Conservation (phyloP, 768 basidiomycete genomes). For the Ramaria rubella region DNA sequence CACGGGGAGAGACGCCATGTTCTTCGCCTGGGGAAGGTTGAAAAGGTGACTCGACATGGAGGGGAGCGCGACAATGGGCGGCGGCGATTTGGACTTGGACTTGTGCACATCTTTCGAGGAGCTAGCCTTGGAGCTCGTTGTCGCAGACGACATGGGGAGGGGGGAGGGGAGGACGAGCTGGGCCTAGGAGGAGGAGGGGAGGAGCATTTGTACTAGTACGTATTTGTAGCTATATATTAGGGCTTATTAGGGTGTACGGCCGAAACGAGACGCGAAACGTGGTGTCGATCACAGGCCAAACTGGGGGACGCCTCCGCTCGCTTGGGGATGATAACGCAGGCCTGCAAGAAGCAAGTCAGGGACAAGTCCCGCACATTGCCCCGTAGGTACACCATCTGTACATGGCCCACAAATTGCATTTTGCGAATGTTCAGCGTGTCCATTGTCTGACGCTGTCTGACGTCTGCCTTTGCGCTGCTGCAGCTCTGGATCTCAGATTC, state of each 20-base stretch:
- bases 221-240: no score
- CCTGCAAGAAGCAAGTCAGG: neutral
- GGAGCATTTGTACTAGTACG: no score
- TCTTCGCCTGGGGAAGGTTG: slow-evolving; percentile 5
- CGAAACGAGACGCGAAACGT: neutral
- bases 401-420: neutral
- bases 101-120: neutral
- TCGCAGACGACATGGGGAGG: neutral
- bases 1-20: slow-evolving; percentile 7
- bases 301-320: neutral
- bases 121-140: neutral
- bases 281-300: neutral
- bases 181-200: neutral
- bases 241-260: no score
- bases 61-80: slow-evolving; percentile 11
- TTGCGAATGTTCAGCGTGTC: neutral
- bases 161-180: no score
- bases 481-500: neutral
- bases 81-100: neutral
- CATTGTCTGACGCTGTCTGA: neutral
- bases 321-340: neutral
- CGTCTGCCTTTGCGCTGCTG: neutral
- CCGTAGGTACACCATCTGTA: neutral
- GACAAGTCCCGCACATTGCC: neutral
- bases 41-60: slow-evolving; percentile 8